phyloP scores from a whole-genome alignment of 148 eudicot genomes.

The Vaccinium corymbosum region DNA sequence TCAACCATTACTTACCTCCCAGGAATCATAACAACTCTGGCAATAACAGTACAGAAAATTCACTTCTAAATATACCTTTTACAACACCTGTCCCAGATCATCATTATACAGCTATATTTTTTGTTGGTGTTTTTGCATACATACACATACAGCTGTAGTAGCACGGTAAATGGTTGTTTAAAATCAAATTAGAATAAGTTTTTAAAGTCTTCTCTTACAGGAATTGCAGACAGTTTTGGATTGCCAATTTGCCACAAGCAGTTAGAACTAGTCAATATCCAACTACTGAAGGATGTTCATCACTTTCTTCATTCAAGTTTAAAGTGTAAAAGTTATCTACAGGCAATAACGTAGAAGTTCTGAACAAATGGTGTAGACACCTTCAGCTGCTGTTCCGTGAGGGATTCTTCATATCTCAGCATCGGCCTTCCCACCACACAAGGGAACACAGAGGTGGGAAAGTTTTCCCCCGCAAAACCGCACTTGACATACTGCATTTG shows the following conservation, averaged over 20 bases:
- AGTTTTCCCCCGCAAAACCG: conserved; percentile 98
- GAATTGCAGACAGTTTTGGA: not conserved
- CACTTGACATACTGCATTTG: conserved; percentile 95
- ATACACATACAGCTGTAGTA: no score
- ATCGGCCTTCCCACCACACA: conserved; percentile 94
- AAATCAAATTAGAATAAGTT: not conserved
- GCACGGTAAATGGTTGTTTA: not conserved
- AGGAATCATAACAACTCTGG: not conserved
- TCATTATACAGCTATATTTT: not conserved
- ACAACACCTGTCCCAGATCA: not conserved
- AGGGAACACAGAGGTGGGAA: conserved; percentile 98
- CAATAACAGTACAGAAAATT: not conserved
- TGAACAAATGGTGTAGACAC: conserved; percentile 24
- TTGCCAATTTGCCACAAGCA: not conserved
- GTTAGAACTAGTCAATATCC: not conserved
- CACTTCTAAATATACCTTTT: not conserved
- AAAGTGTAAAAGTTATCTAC: not conserved
- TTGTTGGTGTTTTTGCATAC: not conserved
- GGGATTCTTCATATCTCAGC: conserved; percentile 89
- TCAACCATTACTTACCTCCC: not conserved
- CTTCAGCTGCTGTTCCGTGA: conserved; percentile 91
- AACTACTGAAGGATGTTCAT: not conserved
- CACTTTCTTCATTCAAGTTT: not conserved
- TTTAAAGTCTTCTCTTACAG: not conserved
- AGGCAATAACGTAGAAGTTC: not conserved